Conservation (phyloP, 495 filamentous ascomycete genomes). For the Tuber indicum region DNA sequence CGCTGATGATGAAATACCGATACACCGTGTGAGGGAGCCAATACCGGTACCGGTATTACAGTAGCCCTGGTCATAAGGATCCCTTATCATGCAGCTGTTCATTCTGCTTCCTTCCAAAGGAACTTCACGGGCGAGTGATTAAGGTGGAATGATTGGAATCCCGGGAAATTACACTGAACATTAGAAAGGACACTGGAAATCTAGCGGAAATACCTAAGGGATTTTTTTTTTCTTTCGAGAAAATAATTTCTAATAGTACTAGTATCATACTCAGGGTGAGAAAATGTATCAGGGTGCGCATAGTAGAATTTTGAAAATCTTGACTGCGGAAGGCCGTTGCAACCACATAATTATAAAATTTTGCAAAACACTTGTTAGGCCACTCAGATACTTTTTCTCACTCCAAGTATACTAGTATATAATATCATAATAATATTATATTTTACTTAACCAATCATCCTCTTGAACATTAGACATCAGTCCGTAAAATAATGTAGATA, state of each 20-base stretch:
- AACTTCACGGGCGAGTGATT: not conserved
- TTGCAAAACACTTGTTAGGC: too few species aligned
- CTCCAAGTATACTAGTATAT: too few species aligned
- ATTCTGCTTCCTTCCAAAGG: not conserved
- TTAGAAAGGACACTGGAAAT: not conserved
- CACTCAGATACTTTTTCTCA: too few species aligned
- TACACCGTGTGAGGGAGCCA: not conserved
- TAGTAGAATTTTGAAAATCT: too few species aligned
- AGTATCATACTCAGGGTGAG: too few species aligned
- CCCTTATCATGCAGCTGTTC: not conserved
- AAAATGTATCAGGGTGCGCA: too few species aligned
- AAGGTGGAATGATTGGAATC: not conserved
- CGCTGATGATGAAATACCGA: not conserved
- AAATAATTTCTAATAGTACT: not conserved
- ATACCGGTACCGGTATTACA: not conserved
- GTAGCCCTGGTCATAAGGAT: not conserved
- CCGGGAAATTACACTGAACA: not conserved
- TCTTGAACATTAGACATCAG: not conserved
- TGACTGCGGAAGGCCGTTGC: too few species aligned
- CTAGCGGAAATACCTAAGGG: not conserved
- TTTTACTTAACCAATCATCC: not conserved
- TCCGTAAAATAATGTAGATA: not conserved
- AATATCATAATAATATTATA: not conserved
- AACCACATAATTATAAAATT: too few species aligned
- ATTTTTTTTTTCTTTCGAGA: too few species aligned